Evolutionary conservation across 345 rosid genomes (phyloP).

Genomic region (Eucalyptus albens): DNA sequence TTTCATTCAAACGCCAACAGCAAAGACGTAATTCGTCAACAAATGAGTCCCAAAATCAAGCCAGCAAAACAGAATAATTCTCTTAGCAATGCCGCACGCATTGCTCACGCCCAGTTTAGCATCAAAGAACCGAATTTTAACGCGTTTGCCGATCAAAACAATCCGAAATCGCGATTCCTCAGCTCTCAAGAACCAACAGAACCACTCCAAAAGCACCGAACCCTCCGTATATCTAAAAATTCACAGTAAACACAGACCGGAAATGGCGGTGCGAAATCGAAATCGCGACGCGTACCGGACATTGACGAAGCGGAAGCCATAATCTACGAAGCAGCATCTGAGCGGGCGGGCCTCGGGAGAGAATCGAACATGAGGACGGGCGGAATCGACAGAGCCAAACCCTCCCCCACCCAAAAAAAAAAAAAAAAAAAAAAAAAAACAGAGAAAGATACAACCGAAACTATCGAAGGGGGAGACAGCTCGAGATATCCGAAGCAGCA

Average conservation of each 20-base stretch:
- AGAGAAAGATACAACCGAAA: neutral
- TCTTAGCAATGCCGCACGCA: neutral
- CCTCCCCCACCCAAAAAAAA: neutral
- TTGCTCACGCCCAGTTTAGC: neutral
- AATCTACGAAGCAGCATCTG: slow-evolving; percentile 19
- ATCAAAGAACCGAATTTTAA: neutral
- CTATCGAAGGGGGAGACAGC: neutral
- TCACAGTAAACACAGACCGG: neutral
- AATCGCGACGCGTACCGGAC: slow-evolving; percentile 33
- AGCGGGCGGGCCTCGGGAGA: slow-evolving; percentile 29
- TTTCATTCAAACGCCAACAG: neutral
- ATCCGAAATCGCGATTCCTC: neutral
- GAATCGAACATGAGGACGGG: neutral
- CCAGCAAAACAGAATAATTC: neutral
- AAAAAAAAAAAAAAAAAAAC: neutral
- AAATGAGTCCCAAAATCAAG: neutral
- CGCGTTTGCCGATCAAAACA: neutral
- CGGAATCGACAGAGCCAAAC: neutral
- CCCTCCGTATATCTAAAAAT: neutral
- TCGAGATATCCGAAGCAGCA: neutral
- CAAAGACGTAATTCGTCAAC: neutral
- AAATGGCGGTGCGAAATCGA: neutral
- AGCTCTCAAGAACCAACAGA: neutral
- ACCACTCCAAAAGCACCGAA: neutral
- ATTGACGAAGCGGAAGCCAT: slow-evolving; percentile 83